Conservation (phyloP, 2,329 filamentous ascomycete genomes). For the Macrophomina phaseolina region DNA sequence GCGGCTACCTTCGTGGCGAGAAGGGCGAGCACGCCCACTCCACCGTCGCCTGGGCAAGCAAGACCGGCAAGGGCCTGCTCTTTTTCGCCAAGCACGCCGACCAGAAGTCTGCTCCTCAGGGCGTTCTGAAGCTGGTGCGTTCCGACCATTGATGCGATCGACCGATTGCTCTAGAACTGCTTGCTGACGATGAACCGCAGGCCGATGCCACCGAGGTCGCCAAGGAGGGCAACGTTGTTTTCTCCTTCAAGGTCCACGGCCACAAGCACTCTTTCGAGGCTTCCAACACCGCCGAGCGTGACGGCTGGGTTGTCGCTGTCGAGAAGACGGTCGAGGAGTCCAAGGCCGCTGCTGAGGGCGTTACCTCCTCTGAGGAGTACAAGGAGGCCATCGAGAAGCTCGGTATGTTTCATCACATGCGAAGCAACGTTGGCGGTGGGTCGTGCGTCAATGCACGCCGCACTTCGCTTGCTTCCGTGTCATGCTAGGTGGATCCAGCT, state of each 20-base stretch:
- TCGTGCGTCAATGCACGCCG: conserved; percentile 15
- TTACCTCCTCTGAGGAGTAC: conserved; percentile 83
- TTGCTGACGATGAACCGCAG: conserved; percentile 51
- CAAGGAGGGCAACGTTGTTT: conserved; percentile 78
- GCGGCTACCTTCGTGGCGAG: conserved; percentile 82
- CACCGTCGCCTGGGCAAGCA: conserved; percentile 84
- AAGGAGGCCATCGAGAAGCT: conserved; percentile 81
- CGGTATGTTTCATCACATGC: conserved; percentile 53
- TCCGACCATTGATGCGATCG: neutral
- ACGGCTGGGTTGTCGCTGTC: conserved; percentile 87
- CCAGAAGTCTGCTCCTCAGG: conserved; percentile 80
- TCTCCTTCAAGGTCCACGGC: conserved; percentile 81
- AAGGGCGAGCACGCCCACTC: conserved; percentile 81
- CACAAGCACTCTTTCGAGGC: conserved; percentile 97
- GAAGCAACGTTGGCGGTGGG: conserved; percentile 31
- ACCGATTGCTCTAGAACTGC: neutral
- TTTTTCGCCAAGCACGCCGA: conserved; percentile 85
- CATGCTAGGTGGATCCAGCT: conserved; percentile 34
- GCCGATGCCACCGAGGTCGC: conserved; percentile 73
- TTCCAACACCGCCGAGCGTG: conserved; percentile 73
- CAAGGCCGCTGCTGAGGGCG: conserved; percentile 75
- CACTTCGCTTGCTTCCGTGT: conserved; percentile 41
- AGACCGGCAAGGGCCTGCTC: conserved; percentile 94
- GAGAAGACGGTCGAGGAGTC: conserved; percentile 84
- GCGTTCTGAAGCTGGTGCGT: conserved; percentile 84